Evolutionary conservation across 768 basidiomycete genomes (phyloP), one percentile per base, ranked within the genome.

Genomic region (Auriscalpium microsporum): DNA sequence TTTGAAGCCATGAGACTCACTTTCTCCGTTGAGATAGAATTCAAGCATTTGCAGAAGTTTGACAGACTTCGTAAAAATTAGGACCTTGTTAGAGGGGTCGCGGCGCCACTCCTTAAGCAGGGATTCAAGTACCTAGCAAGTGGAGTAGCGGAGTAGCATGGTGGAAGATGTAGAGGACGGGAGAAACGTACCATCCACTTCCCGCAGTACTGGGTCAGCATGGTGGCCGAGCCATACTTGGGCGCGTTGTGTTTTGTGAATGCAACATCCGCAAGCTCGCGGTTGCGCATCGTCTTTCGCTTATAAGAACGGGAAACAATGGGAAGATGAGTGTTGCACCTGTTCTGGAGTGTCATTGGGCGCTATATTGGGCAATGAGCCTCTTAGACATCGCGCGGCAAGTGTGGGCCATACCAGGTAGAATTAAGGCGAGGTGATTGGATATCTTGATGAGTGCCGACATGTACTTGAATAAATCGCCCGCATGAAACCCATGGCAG

Each of bases 31-130:
- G 11, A 94, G 76, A 67, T 90, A 87, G 62, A 81, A 86, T 37
- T 87, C 81, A 28, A 96, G 70, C 83, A 94, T 91, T 16, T 88
- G 86, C 11, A 97, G 74, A 23, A 97, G 71, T 67, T 94, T 92
- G 54, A 94, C 90, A 1, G 90, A 88, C 67, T 93, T 93, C 3
- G 93, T 94, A 70, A 97, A 97, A 56, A 97, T 84, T 45, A 97
- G 75, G 42, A 96, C 91, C 71, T 96, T 97, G 70, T 90, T 94
- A 0, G 78, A 75, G 8, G 63, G 66, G 48, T 84, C 82, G 61
- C 79, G 79, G 63, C 79, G 78, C 80, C 85, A 84, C 46, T 84
- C 78, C 48, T 76, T 78, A 19, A 97, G 72, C 2, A 88, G 71
- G 8, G 74, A 72, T 56, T 84, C 76, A 8, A 94, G 72, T 0